Evolutionary conservation across 805 yeast genomes (phyloP).

Genomic region (Ogataea angusta): DNA sequence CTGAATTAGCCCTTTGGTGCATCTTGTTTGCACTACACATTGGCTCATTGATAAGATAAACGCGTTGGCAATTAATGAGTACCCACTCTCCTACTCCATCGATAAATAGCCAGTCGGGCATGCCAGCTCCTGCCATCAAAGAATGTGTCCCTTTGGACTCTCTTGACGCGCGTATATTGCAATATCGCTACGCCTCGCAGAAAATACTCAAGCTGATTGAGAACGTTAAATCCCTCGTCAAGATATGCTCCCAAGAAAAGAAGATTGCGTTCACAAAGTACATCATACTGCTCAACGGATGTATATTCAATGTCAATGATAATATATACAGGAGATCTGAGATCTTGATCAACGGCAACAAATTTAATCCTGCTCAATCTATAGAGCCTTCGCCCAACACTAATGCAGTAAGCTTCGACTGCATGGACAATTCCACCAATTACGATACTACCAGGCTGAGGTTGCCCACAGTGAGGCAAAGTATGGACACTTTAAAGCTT

Average conservation of each 20-base stretch:
- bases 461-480: conserved; percentile 28
- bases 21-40: background rate
- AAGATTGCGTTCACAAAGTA: conserved; percentile 36
- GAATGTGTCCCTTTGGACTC: conserved; percentile 40
- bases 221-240: conserved; percentile 24
- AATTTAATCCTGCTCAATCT: conserved; percentile 41
- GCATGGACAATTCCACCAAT: conserved; percentile 33
- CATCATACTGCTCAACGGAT: conserved; percentile 37
- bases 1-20: no score
- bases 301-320: conserved; percentile 40
- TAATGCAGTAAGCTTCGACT: conserved; percentile 32
- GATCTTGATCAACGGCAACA: conserved; percentile 36
- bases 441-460: conserved; percentile 33
- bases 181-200: conserved; percentile 51
- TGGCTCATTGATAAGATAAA: conserved; percentile 3
- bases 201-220: conserved; percentile 43
- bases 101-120: background rate
- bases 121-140: conserved; percentile 11
- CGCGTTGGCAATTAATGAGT: conserved; percentile 5
- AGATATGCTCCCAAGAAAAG: conserved; percentile 18
- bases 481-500: conserved; percentile 25
- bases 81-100: background rate
- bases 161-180: conserved; percentile 55
- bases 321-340: conserved; percentile 38
- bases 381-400: conserved; percentile 39